Percentiles rank a stretch among this genome's conserved stretches.
These are phyloP conservation scores for Oehlia diaphana DNA, from an alignment of 192 early-diverging fungal genomes.

Conservation along the genomic window DNA sequence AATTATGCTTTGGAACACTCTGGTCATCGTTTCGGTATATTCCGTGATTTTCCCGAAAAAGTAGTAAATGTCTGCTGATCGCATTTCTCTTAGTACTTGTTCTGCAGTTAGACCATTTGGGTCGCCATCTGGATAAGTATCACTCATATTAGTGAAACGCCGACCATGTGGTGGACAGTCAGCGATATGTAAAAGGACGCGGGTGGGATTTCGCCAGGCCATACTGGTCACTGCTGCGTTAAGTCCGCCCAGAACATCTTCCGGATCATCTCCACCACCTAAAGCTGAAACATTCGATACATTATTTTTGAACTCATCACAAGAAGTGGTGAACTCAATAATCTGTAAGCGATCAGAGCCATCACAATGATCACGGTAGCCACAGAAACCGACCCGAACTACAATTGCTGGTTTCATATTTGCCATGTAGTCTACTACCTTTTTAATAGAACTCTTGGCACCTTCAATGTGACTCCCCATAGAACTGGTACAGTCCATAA, in stretches of 20 bases:
- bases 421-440: slow-evolving; percentile 7
- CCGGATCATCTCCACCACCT: neutral
- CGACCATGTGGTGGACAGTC: slow-evolving; percentile 29
- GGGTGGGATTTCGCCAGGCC: slow-evolving; percentile 7
- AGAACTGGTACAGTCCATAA: slow-evolving; percentile 16
- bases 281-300: neutral
- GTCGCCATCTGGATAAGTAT: slow-evolving; percentile 29
- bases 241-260: slow-evolving; percentile 27
- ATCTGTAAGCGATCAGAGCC: neutral
- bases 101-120: slow-evolving; percentile 29
- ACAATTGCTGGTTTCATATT: slow-evolving; percentile 3
- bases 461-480: neutral
- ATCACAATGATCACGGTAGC: slow-evolving; percentile 23
- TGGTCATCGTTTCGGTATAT: slow-evolving; percentile 13
- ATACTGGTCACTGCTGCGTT: slow-evolving; percentile 8
- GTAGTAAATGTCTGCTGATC: slow-evolving; percentile 5
- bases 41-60: slow-evolving; percentile 29
- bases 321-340: neutral
- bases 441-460: slow-evolving; percentile 11
- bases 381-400: slow-evolving; percentile 25
- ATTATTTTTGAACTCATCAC: neutral
- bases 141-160: neutral
- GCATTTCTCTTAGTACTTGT: slow-evolving; percentile 10
- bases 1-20: neutral
- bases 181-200: slow-evolving; percentile 24